phyloP scores from a whole-genome alignment of 129 eudicot genomes.

The Rutidosis leptorrhynchoides region DNA sequence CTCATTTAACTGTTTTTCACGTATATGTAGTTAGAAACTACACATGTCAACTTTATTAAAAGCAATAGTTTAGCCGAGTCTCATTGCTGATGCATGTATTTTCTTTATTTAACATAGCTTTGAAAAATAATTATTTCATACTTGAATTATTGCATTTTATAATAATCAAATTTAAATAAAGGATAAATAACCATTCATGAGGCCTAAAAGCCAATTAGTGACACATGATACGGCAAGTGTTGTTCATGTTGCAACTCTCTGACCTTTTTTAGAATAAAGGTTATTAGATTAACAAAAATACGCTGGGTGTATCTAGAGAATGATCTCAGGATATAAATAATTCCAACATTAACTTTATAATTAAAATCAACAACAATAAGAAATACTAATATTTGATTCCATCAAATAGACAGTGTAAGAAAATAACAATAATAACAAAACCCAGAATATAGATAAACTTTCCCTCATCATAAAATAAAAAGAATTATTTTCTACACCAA shows the following conservation, averaged over 20 bases:
- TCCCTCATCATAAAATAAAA: no score
- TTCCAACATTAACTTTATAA: neutral
- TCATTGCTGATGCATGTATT: slow-evolving; percentile 16
- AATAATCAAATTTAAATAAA: neutral
- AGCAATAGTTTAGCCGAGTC: slow-evolving; percentile 25
- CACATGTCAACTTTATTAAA: neutral
- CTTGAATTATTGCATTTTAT: neutral
- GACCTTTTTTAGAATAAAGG: slow-evolving; percentile 34
- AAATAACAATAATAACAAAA: no score
- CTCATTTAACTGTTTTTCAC: neutral
- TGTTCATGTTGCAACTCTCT: slow-evolving; percentile 36
- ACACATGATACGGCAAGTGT: slow-evolving; percentile 34
- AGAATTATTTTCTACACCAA: no score
- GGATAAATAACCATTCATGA: slow-evolving; percentile 23
- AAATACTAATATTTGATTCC: no score
- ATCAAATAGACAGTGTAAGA: no score
- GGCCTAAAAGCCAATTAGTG: slow-evolving; percentile 34
- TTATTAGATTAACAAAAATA: slow-evolving; percentile 23
- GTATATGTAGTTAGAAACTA: neutral
- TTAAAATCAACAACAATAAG: no score
- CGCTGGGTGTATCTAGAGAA: neutral
- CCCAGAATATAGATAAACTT: no score
- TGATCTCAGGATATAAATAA: slow-evolving; percentile 7
- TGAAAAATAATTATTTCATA: neutral
- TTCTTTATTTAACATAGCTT: slow-evolving; percentile 6